phyloP scores from a whole-genome alignment of 2,329 filamentous ascomycete genomes.

The Cladosporium sphaerospermum region DNA sequence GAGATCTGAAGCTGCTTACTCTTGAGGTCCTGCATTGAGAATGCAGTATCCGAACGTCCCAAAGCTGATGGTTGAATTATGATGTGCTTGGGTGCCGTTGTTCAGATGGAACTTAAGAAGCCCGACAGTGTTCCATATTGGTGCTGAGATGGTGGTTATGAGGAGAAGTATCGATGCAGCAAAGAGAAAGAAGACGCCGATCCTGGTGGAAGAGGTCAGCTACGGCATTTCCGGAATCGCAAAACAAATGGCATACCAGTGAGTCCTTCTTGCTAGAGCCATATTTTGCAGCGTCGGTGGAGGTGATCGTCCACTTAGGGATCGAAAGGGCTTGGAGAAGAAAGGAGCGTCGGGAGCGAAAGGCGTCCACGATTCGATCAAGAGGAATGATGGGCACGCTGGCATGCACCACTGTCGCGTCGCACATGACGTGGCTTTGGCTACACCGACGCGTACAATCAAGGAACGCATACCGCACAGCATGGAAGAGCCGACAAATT shows the following conservation, averaged over 20 bases:
- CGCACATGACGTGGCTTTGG: not conserved
- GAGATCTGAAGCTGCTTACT: not conserved
- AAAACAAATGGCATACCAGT: not conserved
- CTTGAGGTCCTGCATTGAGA: constrained; percentile 21
- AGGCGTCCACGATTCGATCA: not conserved
- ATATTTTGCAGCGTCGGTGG: not conserved
- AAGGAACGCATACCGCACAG: too few relatives aligned
- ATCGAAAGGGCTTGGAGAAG: not conserved
- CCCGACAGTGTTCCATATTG: constrained; percentile 50
- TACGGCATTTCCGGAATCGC: not conserved
- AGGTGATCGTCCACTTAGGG: not conserved
- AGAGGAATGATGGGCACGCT: not conserved
- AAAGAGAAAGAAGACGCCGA: constrained; percentile 54
- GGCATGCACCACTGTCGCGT: not conserved
- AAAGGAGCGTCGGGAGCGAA: not conserved
- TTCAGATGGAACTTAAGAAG: constrained; percentile 49
- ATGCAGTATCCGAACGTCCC: constrained; percentile 58
- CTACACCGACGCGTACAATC: too few relatives aligned
- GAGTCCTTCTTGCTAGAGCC: not conserved
- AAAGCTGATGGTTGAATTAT: constrained; percentile 42
- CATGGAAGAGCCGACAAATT: too few relatives aligned
- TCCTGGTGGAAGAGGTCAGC: constrained; percentile 9
- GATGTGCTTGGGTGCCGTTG: constrained; percentile 28
- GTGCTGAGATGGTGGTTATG: constrained; percentile 53
- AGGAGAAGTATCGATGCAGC: constrained; percentile 51